Evolutionary conservation across 306 rosid genomes (phyloP).

Genomic region (Lathyrus sativus): DNA sequence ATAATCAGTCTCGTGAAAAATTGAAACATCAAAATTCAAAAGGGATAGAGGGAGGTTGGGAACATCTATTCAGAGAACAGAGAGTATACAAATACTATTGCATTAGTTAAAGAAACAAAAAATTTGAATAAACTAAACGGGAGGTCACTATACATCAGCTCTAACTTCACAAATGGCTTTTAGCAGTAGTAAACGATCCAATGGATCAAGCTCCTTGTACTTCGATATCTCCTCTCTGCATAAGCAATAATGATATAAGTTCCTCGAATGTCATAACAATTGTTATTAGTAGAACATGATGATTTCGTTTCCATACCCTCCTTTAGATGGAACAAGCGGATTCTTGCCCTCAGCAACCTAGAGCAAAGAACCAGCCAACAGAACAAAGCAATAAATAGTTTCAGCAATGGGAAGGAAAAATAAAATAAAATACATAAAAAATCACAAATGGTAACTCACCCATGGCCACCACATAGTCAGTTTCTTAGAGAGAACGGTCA

Average conservation of each 20-base stretch:
- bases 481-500: slow-evolving; percentile 75
- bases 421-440: slow-evolving; percentile 14
- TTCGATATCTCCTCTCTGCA: slow-evolving; percentile 78
- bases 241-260: slow-evolving; percentile 38
- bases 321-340: slow-evolving; percentile 73
- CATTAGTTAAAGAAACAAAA: not conserved
- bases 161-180: slow-evolving; percentile 94
- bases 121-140: slow-evolving; percentile 30
- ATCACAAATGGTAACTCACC: slow-evolving; percentile 50
- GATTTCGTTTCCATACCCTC: slow-evolving; percentile 59
- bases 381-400: slow-evolving; percentile 16
- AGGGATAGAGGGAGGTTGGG: not conserved
- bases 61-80: slow-evolving; percentile 6
- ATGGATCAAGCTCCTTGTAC: slow-evolving; percentile 74
- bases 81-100: not conserved
- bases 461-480: slow-evolving; percentile 87
- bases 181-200: slow-evolving; percentile 62
- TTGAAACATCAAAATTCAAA: slow-evolving; percentile 1
- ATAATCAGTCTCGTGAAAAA: not conserved
- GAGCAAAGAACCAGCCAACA: slow-evolving; percentile 31
- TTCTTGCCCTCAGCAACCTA: slow-evolving; percentile 91
- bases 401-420: slow-evolving; percentile 25
- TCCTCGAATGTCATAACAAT: slow-evolving; percentile 1
- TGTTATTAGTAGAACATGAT: slow-evolving; percentile 13
- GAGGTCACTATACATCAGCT: slow-evolving; percentile 59